Conservation (phyloP, 768 basidiomycete species). For the Agaricus blazei region DNA sequence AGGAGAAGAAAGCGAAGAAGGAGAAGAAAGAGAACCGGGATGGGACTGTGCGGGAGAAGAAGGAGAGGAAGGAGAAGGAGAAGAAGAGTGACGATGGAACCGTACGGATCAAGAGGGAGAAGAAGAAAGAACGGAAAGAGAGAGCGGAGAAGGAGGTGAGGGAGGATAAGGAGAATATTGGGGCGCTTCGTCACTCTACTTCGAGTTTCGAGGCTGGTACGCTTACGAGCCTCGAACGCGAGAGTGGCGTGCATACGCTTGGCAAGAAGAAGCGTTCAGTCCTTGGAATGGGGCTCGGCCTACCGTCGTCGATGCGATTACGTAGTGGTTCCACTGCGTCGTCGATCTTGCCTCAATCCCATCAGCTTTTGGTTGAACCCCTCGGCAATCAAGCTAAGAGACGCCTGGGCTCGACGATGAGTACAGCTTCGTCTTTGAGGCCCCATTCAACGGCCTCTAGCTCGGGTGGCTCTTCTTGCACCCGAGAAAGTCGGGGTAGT, state of each 20-base stretch:
- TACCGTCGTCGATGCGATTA: slow-evolving; percentile 50
- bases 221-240: slow-evolving; percentile 22
- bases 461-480: slow-evolving; percentile 23
- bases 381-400: slow-evolving; percentile 18
- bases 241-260: slow-evolving; percentile 28
- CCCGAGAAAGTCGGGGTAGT: slow-evolving; percentile 21
- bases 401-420: slow-evolving; percentile 20
- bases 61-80: slow-evolving; percentile 28
- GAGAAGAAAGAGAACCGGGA: slow-evolving; percentile 11
- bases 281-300: slow-evolving; percentile 44
- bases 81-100: slow-evolving; percentile 27
- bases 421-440: slow-evolving; percentile 32
- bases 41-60: slow-evolving; percentile 4
- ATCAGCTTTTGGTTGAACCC: slow-evolving; percentile 33
- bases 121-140: slow-evolving; percentile 19
- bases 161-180: slow-evolving; percentile 21
- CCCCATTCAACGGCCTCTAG: slow-evolving; percentile 26
- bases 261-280: slow-evolving; percentile 58
- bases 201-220: slow-evolving; percentile 70
- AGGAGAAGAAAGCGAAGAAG: slow-evolving; percentile 23
- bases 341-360: slow-evolving; percentile 19
- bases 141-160: slow-evolving; percentile 22
- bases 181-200: slow-evolving; percentile 43
- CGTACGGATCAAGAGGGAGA: slow-evolving; percentile 15
- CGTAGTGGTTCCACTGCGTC: slow-evolving; percentile 35